phyloP scores from a whole-genome alignment of 805 yeast species.

The Saccharomycopsis amapae region DNA sequence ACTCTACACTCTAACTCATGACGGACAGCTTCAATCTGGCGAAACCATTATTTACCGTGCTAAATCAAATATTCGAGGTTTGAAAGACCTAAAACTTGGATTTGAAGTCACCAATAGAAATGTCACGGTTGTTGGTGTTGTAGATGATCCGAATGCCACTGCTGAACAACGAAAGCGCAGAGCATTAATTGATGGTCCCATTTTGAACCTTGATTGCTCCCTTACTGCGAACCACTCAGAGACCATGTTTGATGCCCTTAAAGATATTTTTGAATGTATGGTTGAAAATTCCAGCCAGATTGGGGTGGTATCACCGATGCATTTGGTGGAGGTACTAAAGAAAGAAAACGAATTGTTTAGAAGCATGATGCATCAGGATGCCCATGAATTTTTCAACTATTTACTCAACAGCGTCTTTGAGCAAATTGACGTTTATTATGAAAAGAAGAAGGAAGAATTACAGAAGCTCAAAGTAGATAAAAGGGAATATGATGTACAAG shows the following conservation, averaged over 20 bases:
- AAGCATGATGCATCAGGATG: constrained; percentile 95
- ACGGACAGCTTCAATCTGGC: constrained; percentile 7
- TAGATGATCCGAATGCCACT: constrained; percentile 36
- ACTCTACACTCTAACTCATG: constrained; percentile 21
- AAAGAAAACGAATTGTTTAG: constrained; percentile 79
- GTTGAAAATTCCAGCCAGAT: constrained; percentile 57
- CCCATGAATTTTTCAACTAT: constrained; percentile 92
- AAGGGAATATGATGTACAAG: constrained; percentile 18
- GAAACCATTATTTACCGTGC: constrained; percentile 9
- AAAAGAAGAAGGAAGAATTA: constrained; percentile 9
- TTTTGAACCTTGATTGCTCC: constrained; percentile 71
- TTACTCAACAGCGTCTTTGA: constrained; percentile 62
- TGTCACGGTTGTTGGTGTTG: constrained; percentile 40
- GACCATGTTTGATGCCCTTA: constrained; percentile 56
- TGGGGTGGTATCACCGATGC: constrained; percentile 81
- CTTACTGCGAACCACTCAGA: constrained; percentile 44
- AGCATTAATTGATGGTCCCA: constrained; percentile 76
- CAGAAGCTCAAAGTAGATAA: constrained; percentile 10
- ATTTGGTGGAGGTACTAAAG: constrained; percentile 68
- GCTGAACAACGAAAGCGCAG: constrained; percentile 72
- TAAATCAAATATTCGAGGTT: constrained; percentile 27
- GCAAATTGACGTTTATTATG: constrained; percentile 30
- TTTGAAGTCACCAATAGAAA: constrained; percentile 36
- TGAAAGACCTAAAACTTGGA: constrained; percentile 27
- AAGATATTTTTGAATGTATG: constrained; percentile 82